Percentiles rank a stretch among this genome's conserved stretches.
Conservation (phyloP, 2,329 filamentous ascomycete species). For the Xylariales sp. region DNA sequence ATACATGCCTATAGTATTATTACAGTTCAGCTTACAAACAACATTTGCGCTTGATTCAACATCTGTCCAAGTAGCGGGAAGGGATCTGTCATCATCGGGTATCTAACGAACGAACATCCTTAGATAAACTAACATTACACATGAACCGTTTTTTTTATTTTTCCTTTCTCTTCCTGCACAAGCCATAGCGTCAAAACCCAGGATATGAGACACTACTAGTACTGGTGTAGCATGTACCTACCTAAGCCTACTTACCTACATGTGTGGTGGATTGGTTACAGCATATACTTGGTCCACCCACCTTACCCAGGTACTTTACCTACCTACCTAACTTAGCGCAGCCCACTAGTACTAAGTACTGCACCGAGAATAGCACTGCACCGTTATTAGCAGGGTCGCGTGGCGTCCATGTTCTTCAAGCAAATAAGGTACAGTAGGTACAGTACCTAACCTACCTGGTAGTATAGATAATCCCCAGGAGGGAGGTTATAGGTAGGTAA, state of each 20-base stretch:
- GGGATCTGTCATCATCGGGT: not conserved
- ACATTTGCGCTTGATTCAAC: not conserved
- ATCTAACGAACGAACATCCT: not conserved
- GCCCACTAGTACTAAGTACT: not conserved
- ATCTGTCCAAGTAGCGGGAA: too few species aligned
- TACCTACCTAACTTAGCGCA: not conserved
- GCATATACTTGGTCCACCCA: not conserved
- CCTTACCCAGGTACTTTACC: not conserved
- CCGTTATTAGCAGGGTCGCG: constrained; percentile 11
- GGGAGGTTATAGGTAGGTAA: too few species aligned
- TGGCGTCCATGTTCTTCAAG: not conserved
- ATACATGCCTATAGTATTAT: not conserved
- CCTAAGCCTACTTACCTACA: not conserved
- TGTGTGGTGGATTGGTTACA: too few species aligned
- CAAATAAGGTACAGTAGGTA: not conserved
- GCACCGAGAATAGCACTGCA: constrained; percentile 8
- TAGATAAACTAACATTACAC: not conserved
- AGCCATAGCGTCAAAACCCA: too few species aligned
- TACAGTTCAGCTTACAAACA: not conserved
- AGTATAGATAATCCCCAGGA: too few species aligned
- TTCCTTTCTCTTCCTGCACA: not conserved
- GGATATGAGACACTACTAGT: too few species aligned
- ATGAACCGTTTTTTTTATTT: not conserved
- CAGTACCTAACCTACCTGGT: too few species aligned
- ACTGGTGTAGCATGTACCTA: not conserved